Evolutionary conservation across 352 stramenopile species (phyloP), one percentile per base, ranked within the genome.

Genomic region (Phytophthora kernoviae): DNA sequence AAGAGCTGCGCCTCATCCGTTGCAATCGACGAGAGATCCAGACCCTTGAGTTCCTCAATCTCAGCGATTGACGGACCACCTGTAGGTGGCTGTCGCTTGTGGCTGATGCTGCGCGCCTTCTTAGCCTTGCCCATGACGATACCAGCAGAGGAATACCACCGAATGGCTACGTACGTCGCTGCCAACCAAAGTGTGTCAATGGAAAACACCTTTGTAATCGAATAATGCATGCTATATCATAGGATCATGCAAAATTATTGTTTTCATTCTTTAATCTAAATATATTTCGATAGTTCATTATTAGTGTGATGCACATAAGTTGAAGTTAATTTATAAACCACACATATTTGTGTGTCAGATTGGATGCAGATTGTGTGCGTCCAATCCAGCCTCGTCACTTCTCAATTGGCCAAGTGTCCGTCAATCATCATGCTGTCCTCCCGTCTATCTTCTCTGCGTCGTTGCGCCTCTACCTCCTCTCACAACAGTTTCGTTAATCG

Each of bases 91-190:
- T 79, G 73, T 67, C 91, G 93, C 79, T 93, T 93, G 73, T 95
- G 86, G 68, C 82, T 92, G 27, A 76, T 90, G 18, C 75, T 78
- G n/a, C 86, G 84, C 33, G 82, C 58, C 75, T 95, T 95, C 86
- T 95, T 95, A 51, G 85, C 81, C 68, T 93, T 93, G 62, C 86
- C 86, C 86, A 95, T 95, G 54, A 10, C 59, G 45, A 24, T 69
- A n/a, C 21, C 21, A 44, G 7, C 47, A 20, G 39, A 3, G 41
- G 6, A 44, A 24, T 50, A 24, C 40, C 4, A 34, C 1, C 20
- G 21, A 61, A 62, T 67, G 61, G 52, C 55, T 63, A 64, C 56
- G 34, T 24, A 42, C 39, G 15, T 43, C 44, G 46, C 48, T 58
- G 49, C 54, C 63, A 69, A 69, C 63, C 63, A 67, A 67, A 49